Evolutionary conservation across 225 moss, liverwort and hornwort genomes (phyloP), one percentile per base, ranked within the genome.

Genomic region (Rhytidiadelphus loreus): DNA sequence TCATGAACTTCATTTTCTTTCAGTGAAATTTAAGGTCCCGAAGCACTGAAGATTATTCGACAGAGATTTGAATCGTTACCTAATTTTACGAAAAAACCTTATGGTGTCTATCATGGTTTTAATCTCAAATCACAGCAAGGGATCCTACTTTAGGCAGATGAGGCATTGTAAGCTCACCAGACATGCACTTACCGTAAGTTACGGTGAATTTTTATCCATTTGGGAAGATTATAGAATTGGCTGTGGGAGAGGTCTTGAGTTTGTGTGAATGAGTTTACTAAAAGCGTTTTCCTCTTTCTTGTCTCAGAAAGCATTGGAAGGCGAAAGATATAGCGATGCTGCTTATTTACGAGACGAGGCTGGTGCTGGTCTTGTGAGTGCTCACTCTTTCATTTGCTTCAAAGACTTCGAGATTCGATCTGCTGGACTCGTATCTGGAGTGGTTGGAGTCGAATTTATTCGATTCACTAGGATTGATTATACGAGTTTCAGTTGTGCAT

Each of bases 241-340:
- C 53, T 43, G 24, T 43, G 74, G 61, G 76, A 72, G 46, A 28
- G 41, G 30, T 24, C 28, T 60, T 35, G 30, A 52, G 61, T 85
- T 59, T 87, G 69, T 61, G 46, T 50, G 48, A 89, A 86, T 78
- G 24, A 78, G 30, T 25, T 57, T 87, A 6, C 63, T 77, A 24
- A 89, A 82, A 77, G 81, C 46, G 29, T 48, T 75, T 61, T 73
- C 73, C 83, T 82, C n/a, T 80, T 58, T 83, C 72, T 83, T 84
- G 80, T 73, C 53, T 73, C 92, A 98, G 98, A 90, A 88, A 77
- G 96, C 98, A 64, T 90, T 98, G 84, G 90, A 92, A 43, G 95
- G 95, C 89, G 98, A 98, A 89, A 93, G 93, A 23, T 98, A 98
- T n/a, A 92, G 88, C 55, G 98, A 96, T 87, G 98, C 98, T 62